phyloP scores from a whole-genome alignment of 1,284 basidiomycete genomes.

The Sparassis latifolia region DNA sequence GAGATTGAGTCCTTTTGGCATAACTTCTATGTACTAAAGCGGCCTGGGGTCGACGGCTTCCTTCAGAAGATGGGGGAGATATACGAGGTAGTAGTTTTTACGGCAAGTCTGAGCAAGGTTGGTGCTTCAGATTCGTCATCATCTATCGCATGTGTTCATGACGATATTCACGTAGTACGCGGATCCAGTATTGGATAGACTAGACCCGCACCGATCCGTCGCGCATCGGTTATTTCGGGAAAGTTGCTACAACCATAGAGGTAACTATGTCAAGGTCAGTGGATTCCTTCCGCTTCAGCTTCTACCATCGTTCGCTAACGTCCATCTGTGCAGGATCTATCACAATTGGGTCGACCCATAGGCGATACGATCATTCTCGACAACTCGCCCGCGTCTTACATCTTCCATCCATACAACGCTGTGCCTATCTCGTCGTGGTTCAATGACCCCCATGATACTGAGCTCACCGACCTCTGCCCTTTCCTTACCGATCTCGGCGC shows the following conservation, averaged over 20 bases:
- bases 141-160: conserved; percentile 6
- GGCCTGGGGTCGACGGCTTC: conserved; percentile 96
- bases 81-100: conserved; percentile 98
- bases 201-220: conserved; percentile 90
- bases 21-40: conserved; percentile 98
- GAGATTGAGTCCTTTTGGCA: conserved; percentile 98
- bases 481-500: conserved; percentile 85
- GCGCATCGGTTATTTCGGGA: conserved; percentile 96
- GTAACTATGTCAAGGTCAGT: conserved; percentile 94
- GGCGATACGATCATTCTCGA: conserved; percentile 95
- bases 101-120: conserved; percentile 94
- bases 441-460: conserved; percentile 96
- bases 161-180: conserved; percentile 64
- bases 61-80: conserved; percentile 96
- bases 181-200: conserved; percentile 95
- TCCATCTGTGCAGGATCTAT: conserved; percentile 67
- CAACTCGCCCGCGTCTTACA: conserved; percentile 98
- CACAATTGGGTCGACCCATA: conserved; percentile 90
- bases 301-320: not conserved
- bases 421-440: conserved; percentile 99
- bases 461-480: conserved; percentile 88
- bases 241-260: conserved; percentile 97
- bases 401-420: conserved; percentile 98
- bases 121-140: conserved; percentile 14
- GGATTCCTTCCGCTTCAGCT: not conserved